Evolutionary conservation across 352 stramenopile species (phyloP), one percentile per base, ranked within the genome.

Genomic region (Globisporangium spiculum): DNA sequence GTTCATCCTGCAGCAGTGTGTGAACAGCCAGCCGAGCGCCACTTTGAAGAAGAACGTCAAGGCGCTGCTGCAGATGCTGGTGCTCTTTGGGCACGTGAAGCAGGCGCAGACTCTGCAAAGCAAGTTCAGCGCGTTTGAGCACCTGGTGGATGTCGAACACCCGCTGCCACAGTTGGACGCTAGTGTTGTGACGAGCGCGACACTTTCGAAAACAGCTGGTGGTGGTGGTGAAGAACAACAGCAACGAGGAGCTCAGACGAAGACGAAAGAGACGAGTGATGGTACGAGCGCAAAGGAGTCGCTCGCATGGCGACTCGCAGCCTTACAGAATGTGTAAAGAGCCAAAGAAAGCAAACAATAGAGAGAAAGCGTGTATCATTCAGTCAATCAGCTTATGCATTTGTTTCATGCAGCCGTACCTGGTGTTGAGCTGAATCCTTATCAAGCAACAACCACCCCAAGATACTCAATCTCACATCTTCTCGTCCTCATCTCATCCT

Each of bases 1-100:
- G 14, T 87, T 90, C 41, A 80, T 92, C 41, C 64, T 57, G 7
- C 71, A 85, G 70, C 77, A 91, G 66, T 66, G 88, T 32, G 66
- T 62, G 1, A 75, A 75, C 48, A 64, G 79, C 54, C 71, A 70
- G 34, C 84, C 82, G 24, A 88, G 73, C 30, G 65, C 69, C 18
- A 68, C 69, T 3, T 65, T 91, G 50, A 70, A 65, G 24, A 66
- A 48, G 26, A 80, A 90, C 10, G 72, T 80, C 30, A 66, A 63
- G 24, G 65, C 71, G 59, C 54, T 91, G 48, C 67, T 90, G 22
- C 71, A 83, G 62, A 78, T 84, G 75, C 73, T 92, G 27, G 69
- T 90, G 58, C 70, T 79, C n/a, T 85, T 90, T 44, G 75, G 77
- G 2, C 76, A 81, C n/a, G 24, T 68, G 4, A 48, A 66, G 26